Base-by-base conservation (phyloP, 345 rosid species). In the Citrus mangshanensis region DNA sequence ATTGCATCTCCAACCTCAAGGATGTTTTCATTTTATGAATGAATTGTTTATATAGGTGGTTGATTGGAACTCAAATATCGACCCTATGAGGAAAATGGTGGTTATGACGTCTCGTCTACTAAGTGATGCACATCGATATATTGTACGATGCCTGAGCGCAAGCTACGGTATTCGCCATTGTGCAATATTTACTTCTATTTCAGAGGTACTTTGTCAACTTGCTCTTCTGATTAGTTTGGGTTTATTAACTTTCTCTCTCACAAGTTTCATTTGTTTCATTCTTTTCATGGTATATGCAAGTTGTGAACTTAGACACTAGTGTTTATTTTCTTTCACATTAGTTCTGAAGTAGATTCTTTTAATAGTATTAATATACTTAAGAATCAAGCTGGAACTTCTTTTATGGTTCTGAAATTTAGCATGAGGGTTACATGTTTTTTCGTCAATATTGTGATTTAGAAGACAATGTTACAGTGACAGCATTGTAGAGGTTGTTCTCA, bases 71-170 rank as follows among this genome's bases (percentile, higher is more conserved):
- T 86, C 93, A 65, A 86, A 82, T 74, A 69, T 77, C 75, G 86
- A 78, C 79, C 77, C 85, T 56, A 86, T 89, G 9, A 86, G 81
- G 42, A 90, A 86, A 84, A 60, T 92, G 81, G 92, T 87, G 72
- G 86, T 92, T 85, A 86, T 93, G 84, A 92, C 95, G 60, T 95
- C 97, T 80, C 89, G 91, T 74, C 85, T 95, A 66, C 84, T 95
- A 55, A 95, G 93, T 40, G 97, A 95, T 85, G 92, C 98, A 72
- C 99, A 95, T 90, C 91, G 99, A 40, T 93, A 92, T 86, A 89
- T 91, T 76, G 77, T 95, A 68, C 95, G 97, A 62, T 92, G 97
- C 85, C 82, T 95, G 77, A 87, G 89, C 84, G 81, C 89, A 13
- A 95, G 90, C 79, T 81, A 81, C 78, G 82, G 82, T 79, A 86